Evolutionary conservation across 148 eudicot genomes (phyloP).

Genomic region (Vaccinium macrocarpon): DNA sequence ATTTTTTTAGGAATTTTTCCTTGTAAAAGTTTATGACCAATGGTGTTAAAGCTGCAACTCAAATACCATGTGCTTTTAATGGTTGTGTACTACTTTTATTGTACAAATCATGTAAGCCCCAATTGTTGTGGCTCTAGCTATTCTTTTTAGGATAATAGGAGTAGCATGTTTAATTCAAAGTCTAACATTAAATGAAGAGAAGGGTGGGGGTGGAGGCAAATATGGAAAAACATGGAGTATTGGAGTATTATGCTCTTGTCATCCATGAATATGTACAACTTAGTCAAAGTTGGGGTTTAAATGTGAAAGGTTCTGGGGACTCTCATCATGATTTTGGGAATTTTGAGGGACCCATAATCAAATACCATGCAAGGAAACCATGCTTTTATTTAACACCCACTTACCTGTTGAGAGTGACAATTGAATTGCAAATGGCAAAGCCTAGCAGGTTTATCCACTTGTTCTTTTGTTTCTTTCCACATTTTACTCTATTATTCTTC

Average conservation of each 20-base stretch:
- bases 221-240: background rate
- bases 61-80: background rate
- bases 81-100: background rate
- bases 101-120: background rate
- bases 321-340: background rate
- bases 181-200: background rate
- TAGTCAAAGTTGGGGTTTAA: background rate
- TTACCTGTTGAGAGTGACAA: background rate
- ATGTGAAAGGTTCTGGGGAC: background rate
- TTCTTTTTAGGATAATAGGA: background rate
- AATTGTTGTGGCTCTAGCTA: background rate
- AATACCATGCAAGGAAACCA: background rate
- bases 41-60: background rate
- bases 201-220: background rate
- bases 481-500: background rate
- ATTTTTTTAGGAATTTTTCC: background rate
- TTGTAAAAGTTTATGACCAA: too few relatives aligned
- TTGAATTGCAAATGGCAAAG: background rate
- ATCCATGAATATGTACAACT: background rate
- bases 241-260: background rate
- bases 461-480: background rate
- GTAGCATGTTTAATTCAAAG: background rate
- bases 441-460: background rate
- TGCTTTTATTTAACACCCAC: background rate
- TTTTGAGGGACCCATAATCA: slow-evolving; percentile 4